Evolutionary conservation across 345 rosid species (phyloP).

Genomic region (Salix purpurea): DNA sequence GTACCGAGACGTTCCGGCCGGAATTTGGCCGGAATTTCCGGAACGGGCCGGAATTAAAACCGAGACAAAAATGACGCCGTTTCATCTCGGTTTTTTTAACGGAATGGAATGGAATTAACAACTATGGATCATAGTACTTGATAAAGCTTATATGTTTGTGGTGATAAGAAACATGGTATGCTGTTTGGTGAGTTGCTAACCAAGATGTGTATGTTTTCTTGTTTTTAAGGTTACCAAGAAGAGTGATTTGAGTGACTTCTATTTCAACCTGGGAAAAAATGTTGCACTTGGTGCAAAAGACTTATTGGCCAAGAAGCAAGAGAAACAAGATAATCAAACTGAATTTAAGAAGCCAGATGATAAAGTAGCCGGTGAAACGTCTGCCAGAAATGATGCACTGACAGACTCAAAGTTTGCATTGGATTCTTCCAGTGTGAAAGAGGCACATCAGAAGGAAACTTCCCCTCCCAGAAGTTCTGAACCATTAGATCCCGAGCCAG

Average conservation of each 20-base stretch:
- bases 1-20: no score
- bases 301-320: constrained; percentile 34
- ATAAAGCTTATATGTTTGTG: background rate
- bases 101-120: no score
- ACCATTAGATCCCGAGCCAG: constrained; percentile 26
- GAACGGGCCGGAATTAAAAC: no score
- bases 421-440: constrained; percentile 27
- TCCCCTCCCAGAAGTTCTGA: constrained; percentile 27
- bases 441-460: constrained; percentile 21
- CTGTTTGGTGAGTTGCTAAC: background rate
- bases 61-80: no score
- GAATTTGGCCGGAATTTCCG: no score
- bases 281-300: constrained; percentile 74
- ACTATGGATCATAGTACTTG: background rate
- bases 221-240: constrained; percentile 75
- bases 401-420: constrained; percentile 13
- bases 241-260: constrained; percentile 75
- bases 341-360: constrained; percentile 43
- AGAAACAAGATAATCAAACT: constrained; percentile 41
- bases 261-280: constrained; percentile 73
- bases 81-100: no score
- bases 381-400: constrained; percentile 15
- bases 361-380: constrained; percentile 15
- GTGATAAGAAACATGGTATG: background rate
- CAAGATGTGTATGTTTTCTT: constrained; percentile 2